A percentile compares a stretch with the other conserved stretches of the same genome.
These are phyloP conservation scores for Gliomastix tumulicola DNA, from an alignment of 2,329 filamentous ascomycete genomes.

Conservation along the genomic window DNA sequence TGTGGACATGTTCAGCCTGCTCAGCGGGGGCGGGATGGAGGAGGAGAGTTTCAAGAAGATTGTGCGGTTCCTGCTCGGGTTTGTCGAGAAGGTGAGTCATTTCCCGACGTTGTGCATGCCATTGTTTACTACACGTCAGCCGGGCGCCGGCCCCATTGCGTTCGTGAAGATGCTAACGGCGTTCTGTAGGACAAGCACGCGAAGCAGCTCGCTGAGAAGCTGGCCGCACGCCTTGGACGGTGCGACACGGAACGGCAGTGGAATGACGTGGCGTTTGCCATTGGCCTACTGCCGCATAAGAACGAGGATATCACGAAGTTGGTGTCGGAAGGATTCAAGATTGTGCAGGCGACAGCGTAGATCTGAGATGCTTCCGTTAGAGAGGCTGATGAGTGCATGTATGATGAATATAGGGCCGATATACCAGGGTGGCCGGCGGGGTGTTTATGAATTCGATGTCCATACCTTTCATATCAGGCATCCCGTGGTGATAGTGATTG, in stretches of 20 bases:
- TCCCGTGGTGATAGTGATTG: too few relatives aligned
- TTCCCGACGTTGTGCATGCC: too few relatives aligned
- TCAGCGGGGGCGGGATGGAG: slow-evolving; percentile 71
- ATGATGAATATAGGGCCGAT: too few relatives aligned
- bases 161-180: slow-evolving; percentile 12
- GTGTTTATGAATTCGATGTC: too few relatives aligned
- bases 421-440: too few relatives aligned
- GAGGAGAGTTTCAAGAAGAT: slow-evolving; percentile 84
- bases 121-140: too few relatives aligned
- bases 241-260: slow-evolving; percentile 93
- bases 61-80: slow-evolving; percentile 86
- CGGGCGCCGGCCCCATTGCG: too few relatives aligned
- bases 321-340: slow-evolving; percentile 67
- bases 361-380: too few relatives aligned
- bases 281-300: slow-evolving; percentile 86
- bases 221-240: slow-evolving; percentile 75
- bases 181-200: slow-evolving; percentile 81
- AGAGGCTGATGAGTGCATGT: slow-evolving; percentile 5
- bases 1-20: slow-evolving; percentile 94
- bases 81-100: slow-evolving; percentile 83
- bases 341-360: slow-evolving; percentile 59
- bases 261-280: slow-evolving; percentile 92
- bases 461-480: too few relatives aligned
- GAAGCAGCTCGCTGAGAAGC: slow-evolving; percentile 85
- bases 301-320: slow-evolving; percentile 81